Evolutionary conservation across 169 alveolate genomes (phyloP).

Genomic region (Perkinsus marinus): DNA sequence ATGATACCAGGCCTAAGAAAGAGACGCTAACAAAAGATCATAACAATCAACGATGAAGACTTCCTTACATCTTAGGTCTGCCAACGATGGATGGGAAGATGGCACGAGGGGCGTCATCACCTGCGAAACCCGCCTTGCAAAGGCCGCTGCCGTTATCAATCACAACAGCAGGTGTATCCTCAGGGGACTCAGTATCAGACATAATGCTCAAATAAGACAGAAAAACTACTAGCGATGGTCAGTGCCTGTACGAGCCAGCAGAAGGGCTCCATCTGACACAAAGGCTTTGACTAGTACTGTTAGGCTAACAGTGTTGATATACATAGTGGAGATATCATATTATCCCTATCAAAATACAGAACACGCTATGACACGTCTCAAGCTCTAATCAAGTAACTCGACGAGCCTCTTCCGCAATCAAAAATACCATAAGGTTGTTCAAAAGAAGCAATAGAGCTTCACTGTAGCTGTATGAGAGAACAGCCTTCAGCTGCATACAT

Average conservation of each 20-base stretch:
- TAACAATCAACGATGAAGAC: slow-evolving; percentile 23
- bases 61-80: slow-evolving; percentile 68
- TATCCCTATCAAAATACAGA: too few species aligned
- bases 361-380: too few species aligned
- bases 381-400: too few species aligned
- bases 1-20: slow-evolving; percentile 65
- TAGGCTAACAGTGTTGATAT: too few species aligned
- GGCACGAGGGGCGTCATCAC: slow-evolving; percentile 97
- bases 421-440: too few species aligned
- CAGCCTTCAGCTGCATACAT: too few species aligned
- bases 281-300: too few species aligned
- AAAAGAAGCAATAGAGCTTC: too few species aligned
- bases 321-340: too few species aligned
- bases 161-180: slow-evolving; percentile 82
- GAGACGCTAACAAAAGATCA: slow-evolving; percentile 6
- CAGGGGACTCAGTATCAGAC: slow-evolving; percentile 56
- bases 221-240: background rate
- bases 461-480: too few species aligned
- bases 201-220: background rate
- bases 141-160: slow-evolving; percentile 97
- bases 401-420: too few species aligned
- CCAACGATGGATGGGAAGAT: slow-evolving; percentile 98
- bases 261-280: background rate
- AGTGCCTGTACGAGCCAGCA: background rate
- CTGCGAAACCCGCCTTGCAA: slow-evolving; percentile 99